These are phyloP conservation scores for Cucurbitaria berberidis DNA, from an alignment of 2,329 filamentous ascomycete species.

Conservation along the genomic window DNA sequence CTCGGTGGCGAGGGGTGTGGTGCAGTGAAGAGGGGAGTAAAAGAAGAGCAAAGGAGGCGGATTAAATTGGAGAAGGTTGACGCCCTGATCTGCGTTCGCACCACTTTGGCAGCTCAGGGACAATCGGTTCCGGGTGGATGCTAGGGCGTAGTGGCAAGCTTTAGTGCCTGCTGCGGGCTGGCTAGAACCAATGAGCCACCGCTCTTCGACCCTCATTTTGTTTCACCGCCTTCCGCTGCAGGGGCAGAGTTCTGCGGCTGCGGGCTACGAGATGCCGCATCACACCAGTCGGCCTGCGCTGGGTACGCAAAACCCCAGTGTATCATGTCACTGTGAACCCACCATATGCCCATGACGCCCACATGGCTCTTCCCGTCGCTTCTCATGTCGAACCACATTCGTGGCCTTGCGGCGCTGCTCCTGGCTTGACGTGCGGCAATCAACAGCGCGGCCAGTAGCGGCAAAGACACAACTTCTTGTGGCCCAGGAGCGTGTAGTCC, in stretches of 20 bases:
- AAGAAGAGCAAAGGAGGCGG: conserved; percentile 34
- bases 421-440: background rate
- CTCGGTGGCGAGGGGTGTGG: conserved; percentile 14
- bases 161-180: conserved; percentile 23
- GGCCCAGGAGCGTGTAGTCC: too few relatives aligned
- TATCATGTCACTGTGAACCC: conserved; percentile 32
- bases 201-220: conserved; percentile 10
- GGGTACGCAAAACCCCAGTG: conserved; percentile 4
- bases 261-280: conserved; percentile 22
- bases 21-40: conserved; percentile 23
- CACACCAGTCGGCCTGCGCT: conserved; percentile 16
- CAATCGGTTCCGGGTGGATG: conserved; percentile 22
- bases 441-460: background rate
- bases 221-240: conserved; percentile 27
- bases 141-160: conserved; percentile 3
- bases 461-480: too few relatives aligned
- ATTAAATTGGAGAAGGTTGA: conserved; percentile 37
- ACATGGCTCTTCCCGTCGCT: background rate
- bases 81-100: conserved; percentile 30
- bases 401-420: background rate
- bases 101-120: conserved; percentile 38
- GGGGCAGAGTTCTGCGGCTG: conserved; percentile 26
- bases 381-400: background rate
- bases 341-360: conserved; percentile 21
- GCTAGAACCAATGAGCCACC: conserved; percentile 17